A percentile compares a stretch with the other conserved stretches of the same genome.
These are phyloP conservation scores for Hypoxylon cercidicola DNA, from an alignment of 495 filamentous ascomycete species.

Conservation along the genomic window DNA sequence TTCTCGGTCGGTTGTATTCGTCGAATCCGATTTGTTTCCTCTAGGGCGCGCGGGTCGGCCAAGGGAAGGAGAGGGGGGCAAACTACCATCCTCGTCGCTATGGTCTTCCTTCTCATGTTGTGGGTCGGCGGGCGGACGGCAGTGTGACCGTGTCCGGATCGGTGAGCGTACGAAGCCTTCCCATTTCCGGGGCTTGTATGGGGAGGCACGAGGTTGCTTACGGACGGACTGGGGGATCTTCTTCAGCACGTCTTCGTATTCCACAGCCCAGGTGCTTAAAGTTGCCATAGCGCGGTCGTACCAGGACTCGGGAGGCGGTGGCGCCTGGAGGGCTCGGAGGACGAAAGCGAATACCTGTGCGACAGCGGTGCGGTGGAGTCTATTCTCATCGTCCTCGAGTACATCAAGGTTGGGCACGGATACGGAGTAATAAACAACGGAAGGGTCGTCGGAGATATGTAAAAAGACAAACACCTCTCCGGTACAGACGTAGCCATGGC, in stretches of 20 bases:
- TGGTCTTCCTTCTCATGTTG: constrained; percentile 27
- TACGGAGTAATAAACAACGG: constrained; percentile 46
- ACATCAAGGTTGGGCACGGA: constrained; percentile 48
- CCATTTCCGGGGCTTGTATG: constrained; percentile 46
- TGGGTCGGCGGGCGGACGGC: no score
- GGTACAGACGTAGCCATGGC: constrained; percentile 51
- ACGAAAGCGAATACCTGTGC: constrained; percentile 61
- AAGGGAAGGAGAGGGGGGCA: constrained; percentile 38
- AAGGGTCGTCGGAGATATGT: constrained; percentile 48
- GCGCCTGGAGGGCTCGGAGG: constrained; percentile 52
- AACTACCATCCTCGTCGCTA: constrained; percentile 30
- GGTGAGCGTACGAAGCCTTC: no score
- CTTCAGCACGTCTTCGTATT: constrained; percentile 50
- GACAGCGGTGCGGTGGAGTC: constrained; percentile 55
- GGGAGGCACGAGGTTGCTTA: constrained; percentile 42
- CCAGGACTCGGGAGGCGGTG: constrained; percentile 52
- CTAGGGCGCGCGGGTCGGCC: constrained; percentile 21
- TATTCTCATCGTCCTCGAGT: constrained; percentile 27
- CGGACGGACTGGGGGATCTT: constrained; percentile 43
- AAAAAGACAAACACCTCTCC: constrained; percentile 57
- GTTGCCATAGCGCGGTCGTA: constrained; percentile 42
- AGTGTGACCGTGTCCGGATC: no score
- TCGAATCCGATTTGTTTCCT: constrained; percentile 28
- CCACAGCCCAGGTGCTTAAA: constrained; percentile 51
- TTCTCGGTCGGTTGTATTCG: constrained; percentile 29